Evolutionary conservation across 306 rosid species (phyloP), one percentile per base, ranked within the genome.

Genomic region (Cucurbita pepo): DNA sequence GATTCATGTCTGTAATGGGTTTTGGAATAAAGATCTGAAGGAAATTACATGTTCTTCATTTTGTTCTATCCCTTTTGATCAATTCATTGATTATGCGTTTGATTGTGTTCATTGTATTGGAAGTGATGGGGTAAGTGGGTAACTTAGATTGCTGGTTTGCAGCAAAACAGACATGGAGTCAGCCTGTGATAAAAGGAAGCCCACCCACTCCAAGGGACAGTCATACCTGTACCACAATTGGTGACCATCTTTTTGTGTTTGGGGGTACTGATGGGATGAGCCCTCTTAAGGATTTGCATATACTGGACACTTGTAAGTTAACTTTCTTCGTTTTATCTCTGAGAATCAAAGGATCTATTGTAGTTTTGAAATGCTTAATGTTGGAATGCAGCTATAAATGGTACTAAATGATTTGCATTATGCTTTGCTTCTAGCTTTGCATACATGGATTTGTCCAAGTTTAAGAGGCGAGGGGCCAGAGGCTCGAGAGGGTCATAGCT

Each of bases 261-360:
- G 99, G 99, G 71, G 99, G 99, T 59, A 95, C 99, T 6, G 99
- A 95, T 85, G 99, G 99, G 72, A 84, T 73, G 71, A 95, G 79
- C 67, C 99, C 99, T 41, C 92, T 95, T 30, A 88, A 72, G 72
- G 99, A 95, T 80, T 89, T 95, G 84, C 90, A 86, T 72, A 85
- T 91, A 45, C 77, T 95, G 53, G 93, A 95, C 80, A 95, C 97
- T 44, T 82, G 99, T 95, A 86, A 95, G 93, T 75, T 62, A 2
- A 77, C 44, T 73, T 82, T 54, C 59, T 75, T 34, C 54, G 10
- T 71, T 7, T 38, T 30, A 47, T 22, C 10, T 25, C 60, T 54
- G 16, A 60, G 18, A 25, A 19, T 10, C 14, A 19, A n/a, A 43
- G 43, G 41, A 10, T 40, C 10, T 64, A 5, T 64, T 45, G 7